Percentiles rank a stretch among this genome's conserved stretches.
Conservation (phyloP, 306 rosid genomes). For the Hippophae rhamnoides region DNA sequence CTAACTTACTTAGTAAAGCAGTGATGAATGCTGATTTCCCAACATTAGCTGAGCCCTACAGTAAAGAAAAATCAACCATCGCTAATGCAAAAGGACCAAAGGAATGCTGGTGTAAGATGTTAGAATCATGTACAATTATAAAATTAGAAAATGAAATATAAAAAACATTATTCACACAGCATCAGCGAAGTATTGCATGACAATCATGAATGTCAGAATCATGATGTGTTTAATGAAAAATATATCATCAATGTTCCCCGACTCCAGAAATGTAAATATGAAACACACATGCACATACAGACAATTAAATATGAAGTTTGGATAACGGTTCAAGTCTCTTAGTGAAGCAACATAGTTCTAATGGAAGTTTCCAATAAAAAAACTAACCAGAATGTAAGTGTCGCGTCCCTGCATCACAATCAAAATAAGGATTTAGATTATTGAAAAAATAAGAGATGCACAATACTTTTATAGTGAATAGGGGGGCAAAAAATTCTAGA, state of each 20-base stretch:
- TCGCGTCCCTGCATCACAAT: slow-evolving; percentile 73
- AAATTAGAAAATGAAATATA: too few relatives aligned
- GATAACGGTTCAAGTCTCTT: background rate
- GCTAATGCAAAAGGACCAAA: background rate
- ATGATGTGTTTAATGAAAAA: too few relatives aligned
- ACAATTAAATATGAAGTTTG: background rate
- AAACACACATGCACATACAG: too few relatives aligned
- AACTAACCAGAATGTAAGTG: slow-evolving; percentile 83
- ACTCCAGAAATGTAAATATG: too few relatives aligned
- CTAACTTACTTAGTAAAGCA: slow-evolving; percentile 72
- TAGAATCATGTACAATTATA: too few relatives aligned
- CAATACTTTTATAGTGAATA: background rate
- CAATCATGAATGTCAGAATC: too few relatives aligned
- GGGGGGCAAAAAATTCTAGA: background rate
- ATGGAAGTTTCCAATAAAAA: slow-evolving; percentile 20
- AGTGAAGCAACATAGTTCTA: background rate
- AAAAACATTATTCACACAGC: too few relatives aligned
- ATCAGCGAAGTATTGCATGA: too few relatives aligned
- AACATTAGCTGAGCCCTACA: slow-evolving; percentile 92
- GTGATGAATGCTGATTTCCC: slow-evolving; percentile 94
- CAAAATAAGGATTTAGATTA: background rate
- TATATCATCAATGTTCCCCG: too few relatives aligned
- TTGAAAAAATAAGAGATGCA: background rate
- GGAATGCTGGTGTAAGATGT: too few relatives aligned
- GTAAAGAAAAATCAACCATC: background rate